Base-by-base conservation (phyloP, 306 rosid species). In the Trichosanthes cucumerina region DNA sequence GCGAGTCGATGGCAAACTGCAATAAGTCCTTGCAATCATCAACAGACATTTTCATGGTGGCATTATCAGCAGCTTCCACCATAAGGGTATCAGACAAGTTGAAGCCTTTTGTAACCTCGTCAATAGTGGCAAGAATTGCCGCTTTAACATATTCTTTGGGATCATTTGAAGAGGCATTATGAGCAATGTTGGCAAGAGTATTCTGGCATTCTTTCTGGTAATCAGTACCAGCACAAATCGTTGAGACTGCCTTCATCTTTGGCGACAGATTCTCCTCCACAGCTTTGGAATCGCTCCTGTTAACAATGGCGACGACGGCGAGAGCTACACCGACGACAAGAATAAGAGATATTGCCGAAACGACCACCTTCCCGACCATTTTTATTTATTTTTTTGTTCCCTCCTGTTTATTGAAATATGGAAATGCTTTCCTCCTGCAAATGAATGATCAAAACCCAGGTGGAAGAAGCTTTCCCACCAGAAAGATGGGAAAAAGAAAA, bases 21-120 rank as follows among this genome's bases (percentile, higher is more conserved):
- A 91, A 16, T 76, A 93, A 14, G 15, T 84, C 91, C 34, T 87
- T 93, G 87, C 98, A 93, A 21, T 87, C 96, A 5, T 84, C 86
- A 0, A 88, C 80, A 0, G 87, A 71, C 92, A 84, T 87, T 80
- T 90, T 87, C 3, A 76, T 3, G 6, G 83, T 78, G 0, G 78
- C 23, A n/a, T 52, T 80, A 5, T 41, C 43, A 38, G 4, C 78
- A 11, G 87, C 54, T 4, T 90, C 88, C 0, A 53, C 31, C 0
- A 81, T 1, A 56, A 91, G 87, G 7, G 59, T 79, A 7, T 88
- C 89, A 0, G 92, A 83, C 80, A 88, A 76, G 81, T 91, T 90
- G 6, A 82, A 77, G 13, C 96, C 83, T 28, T 84, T 90, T 71
- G 75, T 80, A 2, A 89, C 81, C 18, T 80, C 84, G 0, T 85